Base-by-base conservation (phyloP, 208 protist species). In the Acanthamoeba sp. region DNA sequence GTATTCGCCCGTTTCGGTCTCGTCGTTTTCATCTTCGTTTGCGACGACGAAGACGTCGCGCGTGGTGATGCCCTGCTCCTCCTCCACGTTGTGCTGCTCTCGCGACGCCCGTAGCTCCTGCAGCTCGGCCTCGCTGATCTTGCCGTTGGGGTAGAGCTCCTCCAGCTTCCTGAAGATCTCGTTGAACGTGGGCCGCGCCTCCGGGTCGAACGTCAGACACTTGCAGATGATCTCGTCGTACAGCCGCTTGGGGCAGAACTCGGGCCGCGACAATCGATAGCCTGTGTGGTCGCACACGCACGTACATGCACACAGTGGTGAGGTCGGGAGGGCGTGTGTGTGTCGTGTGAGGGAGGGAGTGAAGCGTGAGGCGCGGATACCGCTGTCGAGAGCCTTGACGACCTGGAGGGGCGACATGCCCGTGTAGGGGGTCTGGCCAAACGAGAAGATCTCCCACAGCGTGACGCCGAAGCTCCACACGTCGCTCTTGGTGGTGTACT, bases 381-480 rank as follows among this genome's bases (percentile, higher is more conserved):
- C 84, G 32, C 29, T 48, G 32, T 71, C 57, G 22, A 90, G 84
- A 27, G 57, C 84, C 57, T 84, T 84, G 38, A 84, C 76, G 20
- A 84, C 76, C 76, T 91, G 55, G 3, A 91, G 38, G 14, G 84
- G 84, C 16, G 84, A 50, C 84, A 91, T 91, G 16, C 59, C 84
- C 24, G 84, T 91, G 38, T 91, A 91, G 32, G 84, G 84, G 6
- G 84, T 91, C 52, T 91, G 84, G 18, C 84, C 84, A 36, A 91
- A 91, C 27, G 84, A 91, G 9, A 91, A 91, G 29, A 93, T 80
- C 89, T 93, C 89, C 89, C 89, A 93, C 29, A 93, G 38, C 29
- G 89, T 93, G 18, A 93, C 89, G 18, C 16, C 89, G 40, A 82
- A 93, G 36, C 62, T 82, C 89, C 89, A 93, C 38, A 93, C 89